Evolutionary conservation across 83 land plant species (phyloP).

Genomic region (Picea mariana): DNA sequence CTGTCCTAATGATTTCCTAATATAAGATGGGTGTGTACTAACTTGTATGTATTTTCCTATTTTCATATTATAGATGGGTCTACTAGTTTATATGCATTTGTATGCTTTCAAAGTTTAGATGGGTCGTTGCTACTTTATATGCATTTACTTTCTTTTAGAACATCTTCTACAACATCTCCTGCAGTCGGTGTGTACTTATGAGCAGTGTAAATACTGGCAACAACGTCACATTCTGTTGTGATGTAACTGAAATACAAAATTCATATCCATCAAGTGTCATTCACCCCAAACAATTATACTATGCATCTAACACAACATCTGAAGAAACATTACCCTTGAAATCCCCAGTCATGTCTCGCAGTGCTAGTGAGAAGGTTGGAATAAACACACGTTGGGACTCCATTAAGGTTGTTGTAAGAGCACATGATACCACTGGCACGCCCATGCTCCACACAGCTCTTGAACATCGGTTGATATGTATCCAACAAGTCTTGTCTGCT

Average conservation of each 20-base stretch:
- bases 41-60: too few species aligned
- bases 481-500: conserved; percentile 77
- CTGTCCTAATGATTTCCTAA: too few species aligned
- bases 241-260: conserved; percentile 46
- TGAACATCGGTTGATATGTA: conserved; percentile 86
- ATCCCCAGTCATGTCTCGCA: conserved; percentile 67
- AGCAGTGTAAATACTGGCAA: conserved; percentile 40
- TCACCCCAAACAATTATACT: too few species aligned
- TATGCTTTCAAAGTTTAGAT: too few species aligned
- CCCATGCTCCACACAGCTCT: conserved; percentile 41
- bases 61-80: too few species aligned
- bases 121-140: too few species aligned
- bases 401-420: conserved; percentile 88
- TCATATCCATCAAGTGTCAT: too few species aligned
- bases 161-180: conserved; percentile 29
- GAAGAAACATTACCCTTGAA: conserved; percentile 64
- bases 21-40: too few species aligned
- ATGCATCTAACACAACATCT: background rate
- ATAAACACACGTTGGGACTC: conserved; percentile 87
- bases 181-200: conserved; percentile 51
- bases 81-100: too few species aligned
- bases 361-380: conserved; percentile 62
- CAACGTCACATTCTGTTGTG: conserved; percentile 77
- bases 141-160: conserved; percentile 38
- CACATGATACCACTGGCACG: conserved; percentile 81